Evolutionary conservation across 2,329 filamentous ascomycete genomes (phyloP).

Genomic region (Lasiodiplodia sp.): DNA sequence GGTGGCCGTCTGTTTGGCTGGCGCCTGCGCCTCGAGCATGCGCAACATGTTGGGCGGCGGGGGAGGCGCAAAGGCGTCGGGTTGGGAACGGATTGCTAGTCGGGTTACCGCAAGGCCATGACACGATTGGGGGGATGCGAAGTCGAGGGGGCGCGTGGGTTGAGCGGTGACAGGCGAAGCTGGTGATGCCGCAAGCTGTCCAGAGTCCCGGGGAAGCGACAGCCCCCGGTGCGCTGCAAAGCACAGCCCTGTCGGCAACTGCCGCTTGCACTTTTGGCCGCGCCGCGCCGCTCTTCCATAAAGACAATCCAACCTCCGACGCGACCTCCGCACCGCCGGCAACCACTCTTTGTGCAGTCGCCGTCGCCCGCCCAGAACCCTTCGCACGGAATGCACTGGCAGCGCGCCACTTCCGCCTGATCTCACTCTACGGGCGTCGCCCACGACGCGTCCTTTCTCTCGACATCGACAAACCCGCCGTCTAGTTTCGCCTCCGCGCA

Average conservation of each 20-base stretch:
- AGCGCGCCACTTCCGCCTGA: slow-evolving; percentile 9
- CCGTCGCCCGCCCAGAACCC: background rate
- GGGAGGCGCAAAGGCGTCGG: background rate
- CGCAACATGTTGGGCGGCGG: slow-evolving; percentile 37
- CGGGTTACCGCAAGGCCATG: slow-evolving; percentile 16
- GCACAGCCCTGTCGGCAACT: background rate
- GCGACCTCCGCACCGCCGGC: slow-evolving; percentile 17
- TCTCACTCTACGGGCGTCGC: slow-evolving; percentile 6
- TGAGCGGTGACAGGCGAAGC: slow-evolving; percentile 14
- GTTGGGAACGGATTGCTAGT: background rate
- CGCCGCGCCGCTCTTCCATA: background rate
- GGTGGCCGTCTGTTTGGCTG: slow-evolving; percentile 93
- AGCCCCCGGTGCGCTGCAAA: background rate
- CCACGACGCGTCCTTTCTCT: slow-evolving; percentile 19
- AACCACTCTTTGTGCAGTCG: slow-evolving; percentile 9
- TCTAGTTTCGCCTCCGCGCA: slow-evolving; percentile 7
- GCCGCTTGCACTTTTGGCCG: slow-evolving; percentile 3
- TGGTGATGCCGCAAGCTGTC: slow-evolving; percentile 29
- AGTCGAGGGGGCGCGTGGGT: slow-evolving; percentile 5
- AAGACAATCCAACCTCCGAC: slow-evolving; percentile 21
- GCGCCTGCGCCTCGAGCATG: slow-evolving; percentile 74
- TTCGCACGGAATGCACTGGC: slow-evolving; percentile 24
- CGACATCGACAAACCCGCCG: background rate
- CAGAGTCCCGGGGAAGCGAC: slow-evolving; percentile 10
- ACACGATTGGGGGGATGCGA: slow-evolving; percentile 2